Evolutionary conservation across 805 yeast species (phyloP).

Genomic region (Candida parachauliodes): DNA sequence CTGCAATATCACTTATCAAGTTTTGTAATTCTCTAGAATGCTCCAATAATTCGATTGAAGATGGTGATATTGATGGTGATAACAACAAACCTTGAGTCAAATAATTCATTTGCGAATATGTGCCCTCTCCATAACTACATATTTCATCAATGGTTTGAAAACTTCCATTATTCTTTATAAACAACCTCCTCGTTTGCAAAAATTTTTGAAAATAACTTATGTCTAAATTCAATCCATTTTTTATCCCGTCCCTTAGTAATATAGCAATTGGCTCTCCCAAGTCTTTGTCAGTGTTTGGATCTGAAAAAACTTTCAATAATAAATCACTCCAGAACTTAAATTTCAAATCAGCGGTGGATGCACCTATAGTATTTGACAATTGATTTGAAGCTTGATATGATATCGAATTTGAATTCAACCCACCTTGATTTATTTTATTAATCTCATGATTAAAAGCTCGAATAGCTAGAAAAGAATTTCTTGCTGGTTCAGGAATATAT

Average conservation of each 20-base stretch:
- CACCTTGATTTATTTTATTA: slow-evolving; percentile 42
- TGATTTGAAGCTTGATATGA: slow-evolving; percentile 30
- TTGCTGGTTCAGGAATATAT: slow-evolving; percentile 62
- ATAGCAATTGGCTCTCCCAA: slow-evolving; percentile 64
- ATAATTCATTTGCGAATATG: slow-evolving; percentile 70
- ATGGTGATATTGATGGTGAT: slow-evolving; percentile 57
- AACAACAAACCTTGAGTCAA: slow-evolving; percentile 55
- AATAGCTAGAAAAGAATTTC: slow-evolving; percentile 61
- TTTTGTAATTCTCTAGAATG: slow-evolving; percentile 41
- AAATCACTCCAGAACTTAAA: slow-evolving; percentile 74
- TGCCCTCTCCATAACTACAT: slow-evolving; percentile 78
- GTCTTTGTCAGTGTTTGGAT: slow-evolving; percentile 28
- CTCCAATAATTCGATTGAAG: slow-evolving; percentile 47
- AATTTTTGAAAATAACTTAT: slow-evolving; percentile 54
- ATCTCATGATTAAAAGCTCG: slow-evolving; percentile 65
- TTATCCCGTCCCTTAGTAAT: slow-evolving; percentile 52
- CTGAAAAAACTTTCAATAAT: slow-evolving; percentile 43
- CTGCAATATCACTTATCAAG: slow-evolving; percentile 55
- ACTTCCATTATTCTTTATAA: slow-evolving; percentile 37
- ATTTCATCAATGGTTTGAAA: slow-evolving; percentile 52
- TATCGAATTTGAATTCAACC: slow-evolving; percentile 17
- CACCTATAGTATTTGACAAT: slow-evolving; percentile 28
- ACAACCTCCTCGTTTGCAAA: slow-evolving; percentile 54
- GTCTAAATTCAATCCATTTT: slow-evolving; percentile 49
- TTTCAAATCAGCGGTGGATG: slow-evolving; percentile 48